phyloP scores from a whole-genome alignment of 768 basidiomycete genomes.

The Antrodiella citrinella region DNA sequence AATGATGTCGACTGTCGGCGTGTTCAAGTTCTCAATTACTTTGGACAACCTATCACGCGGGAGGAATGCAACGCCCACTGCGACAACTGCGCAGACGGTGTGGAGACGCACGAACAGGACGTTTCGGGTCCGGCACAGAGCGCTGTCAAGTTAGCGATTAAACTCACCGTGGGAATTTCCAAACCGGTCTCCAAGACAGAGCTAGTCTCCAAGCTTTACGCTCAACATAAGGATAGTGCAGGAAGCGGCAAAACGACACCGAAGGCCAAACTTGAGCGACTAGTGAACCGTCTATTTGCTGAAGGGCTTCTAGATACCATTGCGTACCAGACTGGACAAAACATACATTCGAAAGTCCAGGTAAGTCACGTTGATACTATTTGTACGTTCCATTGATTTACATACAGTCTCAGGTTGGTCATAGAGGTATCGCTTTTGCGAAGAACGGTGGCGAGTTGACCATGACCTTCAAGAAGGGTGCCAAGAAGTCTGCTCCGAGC shows the following conservation, averaged over 20 bases:
- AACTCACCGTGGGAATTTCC: neutral
- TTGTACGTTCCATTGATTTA: neutral
- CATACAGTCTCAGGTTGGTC: neutral
- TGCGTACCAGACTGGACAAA: neutral
- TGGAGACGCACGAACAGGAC: constrained; percentile 37
- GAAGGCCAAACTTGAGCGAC: constrained; percentile 46
- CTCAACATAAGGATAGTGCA: constrained; percentile 25
- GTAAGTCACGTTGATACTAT: constrained; percentile 1
- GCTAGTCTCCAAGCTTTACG: neutral
- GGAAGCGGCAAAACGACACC: constrained; percentile 18
- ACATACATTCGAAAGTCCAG: constrained; percentile 3
- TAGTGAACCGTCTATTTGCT: constrained; percentile 12
- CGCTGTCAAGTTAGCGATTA: constrained; percentile 50
- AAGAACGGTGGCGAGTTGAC: neutral
- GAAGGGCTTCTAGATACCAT: constrained; percentile 1
- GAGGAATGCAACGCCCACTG: constrained; percentile 61
- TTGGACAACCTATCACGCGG: constrained; percentile 72
- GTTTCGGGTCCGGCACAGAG: constrained; percentile 50
- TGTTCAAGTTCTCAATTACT: constrained; percentile 80
- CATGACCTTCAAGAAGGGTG: constrained; percentile 8
- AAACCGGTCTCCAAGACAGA: neutral
- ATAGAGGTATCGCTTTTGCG: constrained; percentile 1
- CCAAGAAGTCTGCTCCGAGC: constrained; percentile 16
- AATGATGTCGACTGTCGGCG: constrained; percentile 86
- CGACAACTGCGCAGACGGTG: constrained; percentile 68